Conservation (phyloP, 495 filamentous ascomycete genomes). For the Tuber magnatum region DNA sequence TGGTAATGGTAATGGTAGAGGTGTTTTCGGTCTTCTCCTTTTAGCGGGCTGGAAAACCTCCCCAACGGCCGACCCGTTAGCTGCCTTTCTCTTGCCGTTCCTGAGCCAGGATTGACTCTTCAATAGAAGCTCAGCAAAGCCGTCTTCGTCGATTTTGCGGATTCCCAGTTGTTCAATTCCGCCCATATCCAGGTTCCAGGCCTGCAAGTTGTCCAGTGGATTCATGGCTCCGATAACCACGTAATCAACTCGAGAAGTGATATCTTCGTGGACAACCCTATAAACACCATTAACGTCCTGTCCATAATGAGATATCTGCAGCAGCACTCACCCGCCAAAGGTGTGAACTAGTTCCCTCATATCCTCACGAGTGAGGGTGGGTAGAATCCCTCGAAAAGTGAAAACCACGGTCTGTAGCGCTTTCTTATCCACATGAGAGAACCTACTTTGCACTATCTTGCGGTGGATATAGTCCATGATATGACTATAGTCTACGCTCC, state of each 20-base stretch:
- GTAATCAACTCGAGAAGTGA: neutral
- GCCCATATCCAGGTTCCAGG: neutral
- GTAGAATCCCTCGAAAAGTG: neutral
- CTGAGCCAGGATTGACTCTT: neutral
- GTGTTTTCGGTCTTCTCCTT: neutral
- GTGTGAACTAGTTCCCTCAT: neutral
- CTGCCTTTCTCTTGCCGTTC: slow-evolving; percentile 2
- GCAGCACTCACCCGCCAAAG: neutral
- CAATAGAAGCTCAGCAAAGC: neutral
- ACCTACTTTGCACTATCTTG: neutral
- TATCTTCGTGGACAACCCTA: neutral
- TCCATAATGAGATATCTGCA: neutral
- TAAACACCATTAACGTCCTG: neutral
- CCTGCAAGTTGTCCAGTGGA: neutral
- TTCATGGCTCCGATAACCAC: neutral
- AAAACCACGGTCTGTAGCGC: neutral
- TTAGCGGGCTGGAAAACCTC: neutral
- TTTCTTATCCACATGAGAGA: neutral
- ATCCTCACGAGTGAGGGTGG: neutral
- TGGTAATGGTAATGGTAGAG: neutral
- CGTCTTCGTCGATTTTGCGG: neutral
- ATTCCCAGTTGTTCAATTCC: neutral
- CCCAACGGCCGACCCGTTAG: neutral
- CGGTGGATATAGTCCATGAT: slow-evolving; percentile 3
- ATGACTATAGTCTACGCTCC: neutral